phyloP scores from a whole-genome alignment of 352 stramenopile genomes.

The Halophytophthora batemanensis region DNA sequence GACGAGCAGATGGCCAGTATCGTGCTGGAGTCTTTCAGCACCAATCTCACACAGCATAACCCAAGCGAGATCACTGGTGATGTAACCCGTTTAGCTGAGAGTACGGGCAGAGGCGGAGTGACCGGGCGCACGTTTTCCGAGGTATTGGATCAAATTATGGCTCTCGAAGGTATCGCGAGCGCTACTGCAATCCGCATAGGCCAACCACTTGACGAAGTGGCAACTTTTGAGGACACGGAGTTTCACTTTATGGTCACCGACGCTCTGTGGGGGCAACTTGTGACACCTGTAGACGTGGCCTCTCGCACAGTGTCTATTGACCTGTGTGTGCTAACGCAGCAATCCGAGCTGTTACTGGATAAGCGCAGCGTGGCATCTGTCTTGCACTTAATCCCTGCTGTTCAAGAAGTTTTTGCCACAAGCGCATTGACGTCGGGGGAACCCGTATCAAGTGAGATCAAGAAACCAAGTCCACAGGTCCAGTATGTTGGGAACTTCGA shows the following conservation, averaged over 20 bases:
- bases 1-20: constrained; percentile 8
- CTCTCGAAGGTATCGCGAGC: constrained; percentile 32
- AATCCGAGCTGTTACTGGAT: constrained; percentile 13
- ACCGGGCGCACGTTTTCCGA: constrained; percentile 18
- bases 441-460: not conserved
- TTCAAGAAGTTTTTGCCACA: constrained; percentile 42
- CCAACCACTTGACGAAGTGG: constrained; percentile 10
- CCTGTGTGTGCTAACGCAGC: constrained; percentile 19
- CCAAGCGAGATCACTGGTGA: constrained; percentile 36
- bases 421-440: constrained; percentile 13
- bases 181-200: constrained; percentile 12
- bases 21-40: constrained; percentile 22
- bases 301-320: constrained; percentile 21
- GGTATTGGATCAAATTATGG: constrained; percentile 22
- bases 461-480: constrained; percentile 27
- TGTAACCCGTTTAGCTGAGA: constrained; percentile 30
- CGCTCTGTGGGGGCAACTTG: constrained; percentile 27
- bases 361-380: constrained; percentile 9
- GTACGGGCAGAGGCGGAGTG: constrained; percentile 8
- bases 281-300: too few relatives aligned
- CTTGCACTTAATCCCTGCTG: constrained; percentile 14
- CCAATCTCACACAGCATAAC: constrained; percentile 45
- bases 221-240: constrained; percentile 17
- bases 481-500: constrained; percentile 54
- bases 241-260: constrained; percentile 52